Base-by-base conservation (phyloP, 2,329 filamentous ascomycete genomes). In the Fonsecaea multimorphosa region DNA sequence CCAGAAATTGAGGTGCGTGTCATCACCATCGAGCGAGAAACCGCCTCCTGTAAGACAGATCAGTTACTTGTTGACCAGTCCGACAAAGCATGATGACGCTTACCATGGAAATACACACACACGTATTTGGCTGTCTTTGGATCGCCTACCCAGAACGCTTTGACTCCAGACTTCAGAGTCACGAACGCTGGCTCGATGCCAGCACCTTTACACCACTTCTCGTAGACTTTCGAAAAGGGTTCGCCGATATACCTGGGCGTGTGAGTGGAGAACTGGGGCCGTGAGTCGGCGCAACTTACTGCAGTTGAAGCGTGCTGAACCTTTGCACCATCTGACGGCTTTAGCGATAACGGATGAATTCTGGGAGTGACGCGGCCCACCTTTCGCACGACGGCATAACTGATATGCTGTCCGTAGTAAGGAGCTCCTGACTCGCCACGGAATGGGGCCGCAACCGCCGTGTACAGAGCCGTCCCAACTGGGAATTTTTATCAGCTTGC, bases 371-470 rank as follows among this genome's bases (percentile, higher is more conserved):
- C 16, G n/a, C n/a, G 40, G 36, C 27, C 52, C 49, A 68, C 69
- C 67, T 60, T 66, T 32, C 78, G 74, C n/a, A 78, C 58, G 3
- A 75, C 44, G 0, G 76, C 71, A 58, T 74, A 71, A 6, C 66
- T 40, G 34, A 81, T 57, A 74, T 81, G 77, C 44, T 76, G 72
- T 19, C 65, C 68, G 59, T 77, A 80, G 5, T 71, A 70, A 56
- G 71, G 76, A 19, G 78, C 74, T 40, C 78, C 78, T 32, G 65
- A 71, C 19, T 75, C 70, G 4, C 78, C 78, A 16, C 79, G 78
- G 61, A 81, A 80, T 0, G 76, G 63, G 14, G 76, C 78, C 4
- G 77, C 75, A 31, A 78, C 66, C 24, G 76, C 73, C 19, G 70
- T 46, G 12, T 67, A 70, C 5, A 65, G 14, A 7, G 52, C 64